Evolutionary conservation across 108 stramenopile species (phyloP).

Genomic region (Mediolabrus comicus): DNA sequence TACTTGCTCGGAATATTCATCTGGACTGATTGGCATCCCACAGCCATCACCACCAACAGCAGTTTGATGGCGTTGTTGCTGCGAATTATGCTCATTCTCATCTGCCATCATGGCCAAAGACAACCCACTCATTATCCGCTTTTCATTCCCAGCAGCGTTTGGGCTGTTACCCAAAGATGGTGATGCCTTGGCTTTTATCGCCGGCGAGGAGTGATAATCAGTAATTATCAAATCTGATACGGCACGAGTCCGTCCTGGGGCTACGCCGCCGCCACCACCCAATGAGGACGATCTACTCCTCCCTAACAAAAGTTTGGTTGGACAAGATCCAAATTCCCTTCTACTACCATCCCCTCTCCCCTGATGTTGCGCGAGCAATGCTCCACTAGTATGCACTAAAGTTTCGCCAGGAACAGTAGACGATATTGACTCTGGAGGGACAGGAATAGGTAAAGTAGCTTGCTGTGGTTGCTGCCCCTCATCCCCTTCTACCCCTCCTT

Average conservation of each 20-base stretch:
- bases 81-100: not conserved
- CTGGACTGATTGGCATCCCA: not conserved
- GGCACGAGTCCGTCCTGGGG: constrained; percentile 8
- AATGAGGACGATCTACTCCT: not conserved
- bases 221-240: constrained; percentile 43
- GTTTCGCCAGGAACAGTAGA: not conserved
- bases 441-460: not conserved
- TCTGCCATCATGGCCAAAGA: constrained; percentile 48
- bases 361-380: not conserved
- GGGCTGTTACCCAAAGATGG: not conserved
- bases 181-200: constrained; percentile 5
- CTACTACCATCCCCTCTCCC: too few species aligned
- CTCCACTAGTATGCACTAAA: not conserved
- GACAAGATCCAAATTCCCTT: constrained; percentile 2
- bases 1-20: constrained; percentile 1
- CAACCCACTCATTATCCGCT: constrained; percentile 44
- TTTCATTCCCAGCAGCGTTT: not conserved
- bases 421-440: not conserved
- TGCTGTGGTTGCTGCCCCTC: constrained; percentile 1
- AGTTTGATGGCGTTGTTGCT: not conserved
- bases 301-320: not conserved
- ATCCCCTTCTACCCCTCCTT: too few species aligned
- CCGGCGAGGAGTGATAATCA: constrained; percentile 33
- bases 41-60: not conserved
- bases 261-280: not conserved